phyloP scores from a whole-genome alignment of 768 basidiomycete species.

The Leccinum pellstonianum region DNA sequence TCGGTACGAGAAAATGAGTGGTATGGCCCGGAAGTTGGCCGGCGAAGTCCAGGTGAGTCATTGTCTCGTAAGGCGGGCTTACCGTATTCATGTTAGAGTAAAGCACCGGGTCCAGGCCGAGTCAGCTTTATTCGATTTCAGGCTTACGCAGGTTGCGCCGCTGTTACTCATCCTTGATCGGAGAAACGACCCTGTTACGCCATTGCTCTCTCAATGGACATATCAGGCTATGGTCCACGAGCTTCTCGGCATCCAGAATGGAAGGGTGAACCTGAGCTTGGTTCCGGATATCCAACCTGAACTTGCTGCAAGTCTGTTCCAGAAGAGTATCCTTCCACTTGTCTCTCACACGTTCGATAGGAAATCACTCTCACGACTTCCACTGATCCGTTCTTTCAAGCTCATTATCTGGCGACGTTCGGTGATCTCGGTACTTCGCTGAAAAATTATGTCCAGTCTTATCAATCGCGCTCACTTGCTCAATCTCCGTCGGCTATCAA shows the following conservation, averaged over 20 bases:
- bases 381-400: constrained; percentile 92
- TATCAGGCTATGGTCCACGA: constrained; percentile 99
- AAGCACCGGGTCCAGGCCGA: constrained; percentile 82
- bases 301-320: constrained; percentile 58
- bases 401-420: constrained; percentile 88
- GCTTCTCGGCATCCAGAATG: constrained; percentile 89
- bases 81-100: constrained; percentile 9
- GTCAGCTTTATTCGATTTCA: constrained; percentile 86
- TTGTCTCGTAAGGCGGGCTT: neutral
- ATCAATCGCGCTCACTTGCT: constrained; percentile 79
- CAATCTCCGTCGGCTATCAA: constrained; percentile 81
- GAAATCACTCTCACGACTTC: constrained; percentile 91
- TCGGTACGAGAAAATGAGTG: constrained; percentile 90
- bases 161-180: constrained; percentile 91
- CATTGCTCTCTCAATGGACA: constrained; percentile 96
- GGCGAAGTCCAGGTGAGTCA: constrained; percentile 72
- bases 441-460: constrained; percentile 91
- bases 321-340: constrained; percentile 1
- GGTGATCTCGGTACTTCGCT: constrained; percentile 93
- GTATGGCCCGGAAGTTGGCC: constrained; percentile 88
- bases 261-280: constrained; percentile 78
- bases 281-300: constrained; percentile 89
- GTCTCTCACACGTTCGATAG: constrained; percentile 39
- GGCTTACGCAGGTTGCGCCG: constrained; percentile 84
- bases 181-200: constrained; percentile 96